Evolutionary conservation across 148 eudicot genomes (phyloP).

Genomic region (Beta vulgaris): DNA sequence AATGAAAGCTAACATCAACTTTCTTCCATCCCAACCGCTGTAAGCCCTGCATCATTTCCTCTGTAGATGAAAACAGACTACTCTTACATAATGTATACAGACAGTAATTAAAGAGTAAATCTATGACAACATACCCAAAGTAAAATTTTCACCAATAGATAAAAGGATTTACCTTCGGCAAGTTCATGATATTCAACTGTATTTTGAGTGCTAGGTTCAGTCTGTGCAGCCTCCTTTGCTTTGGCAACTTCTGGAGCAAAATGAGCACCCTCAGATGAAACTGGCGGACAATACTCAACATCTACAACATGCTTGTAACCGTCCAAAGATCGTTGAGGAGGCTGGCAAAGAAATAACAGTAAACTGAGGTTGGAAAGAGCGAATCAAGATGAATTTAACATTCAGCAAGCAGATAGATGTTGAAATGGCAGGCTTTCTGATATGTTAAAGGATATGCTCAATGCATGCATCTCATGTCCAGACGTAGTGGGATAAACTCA

Average conservation of each 20-base stretch:
- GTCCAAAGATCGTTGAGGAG: slow-evolving; percentile 75
- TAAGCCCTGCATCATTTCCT: slow-evolving; percentile 93
- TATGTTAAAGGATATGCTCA: background rate
- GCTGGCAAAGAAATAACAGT: slow-evolving; percentile 40
- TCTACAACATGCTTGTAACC: slow-evolving; percentile 95
- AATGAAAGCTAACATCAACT: slow-evolving; percentile 97
- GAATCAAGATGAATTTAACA: background rate
- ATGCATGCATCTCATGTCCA: background rate
- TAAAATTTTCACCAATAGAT: background rate
- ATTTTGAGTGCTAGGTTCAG: slow-evolving; percentile 57
- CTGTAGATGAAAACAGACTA: slow-evolving; percentile 39
- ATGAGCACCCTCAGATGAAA: slow-evolving; percentile 64
- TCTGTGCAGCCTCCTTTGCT: slow-evolving; percentile 93
- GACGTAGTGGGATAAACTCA: background rate
- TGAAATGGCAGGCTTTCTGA: background rate
- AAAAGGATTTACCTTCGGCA: slow-evolving; percentile 59
- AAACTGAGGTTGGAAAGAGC: background rate
- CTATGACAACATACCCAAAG: background rate
- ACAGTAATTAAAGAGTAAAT: background rate
- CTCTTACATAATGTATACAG: background rate
- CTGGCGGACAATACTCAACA: slow-evolving; percentile 77
- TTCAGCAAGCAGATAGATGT: background rate
- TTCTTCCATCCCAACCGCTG: slow-evolving; percentile 90
- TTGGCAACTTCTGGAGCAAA: slow-evolving; percentile 81
- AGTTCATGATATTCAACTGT: slow-evolving; percentile 86